These are phyloP conservation scores for Fusarium longipes DNA, from an alignment of 2,329 filamentous ascomycete genomes.

Conservation along the genomic window DNA sequence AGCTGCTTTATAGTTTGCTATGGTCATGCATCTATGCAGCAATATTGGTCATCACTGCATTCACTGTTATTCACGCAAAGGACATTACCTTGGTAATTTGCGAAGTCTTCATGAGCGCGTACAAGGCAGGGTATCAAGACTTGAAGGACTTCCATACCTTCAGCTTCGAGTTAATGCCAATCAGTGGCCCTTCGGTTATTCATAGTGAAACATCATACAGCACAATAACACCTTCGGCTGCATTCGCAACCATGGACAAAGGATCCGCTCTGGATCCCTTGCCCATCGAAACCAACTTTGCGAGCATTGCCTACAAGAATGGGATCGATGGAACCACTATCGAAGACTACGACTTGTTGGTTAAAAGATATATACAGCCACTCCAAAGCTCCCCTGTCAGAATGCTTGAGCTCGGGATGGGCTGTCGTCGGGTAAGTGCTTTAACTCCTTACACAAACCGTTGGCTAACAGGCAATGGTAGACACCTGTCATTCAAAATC, in stretches of 20 bases:
- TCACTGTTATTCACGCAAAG: too few relatives aligned
- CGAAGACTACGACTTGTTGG: constrained; percentile 55
- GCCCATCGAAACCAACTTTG: background rate
- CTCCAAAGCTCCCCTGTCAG: constrained; percentile 51
- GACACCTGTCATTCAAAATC: background rate
- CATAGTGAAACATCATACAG: background rate
- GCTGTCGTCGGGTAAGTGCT: constrained; percentile 51
- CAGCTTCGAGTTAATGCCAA: background rate
- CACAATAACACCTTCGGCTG: background rate
- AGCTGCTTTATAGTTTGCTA: background rate
- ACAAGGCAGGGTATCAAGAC: background rate
- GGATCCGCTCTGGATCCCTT: background rate
- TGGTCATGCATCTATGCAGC: background rate
- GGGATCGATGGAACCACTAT: constrained; percentile 55
- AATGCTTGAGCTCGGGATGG: constrained; percentile 56
- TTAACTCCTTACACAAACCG: constrained; percentile 24
- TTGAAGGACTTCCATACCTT: background rate
- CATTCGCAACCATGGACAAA: background rate
- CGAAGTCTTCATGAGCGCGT: background rate
- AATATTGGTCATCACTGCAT: background rate
- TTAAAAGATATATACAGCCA: constrained; percentile 53
- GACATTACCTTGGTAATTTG: background rate
- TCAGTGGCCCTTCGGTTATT: background rate
- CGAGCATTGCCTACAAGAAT: constrained; percentile 48
- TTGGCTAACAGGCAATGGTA: background rate